Conservation (phyloP, 805 yeast species). For the Komagataella mondaviorum region DNA sequence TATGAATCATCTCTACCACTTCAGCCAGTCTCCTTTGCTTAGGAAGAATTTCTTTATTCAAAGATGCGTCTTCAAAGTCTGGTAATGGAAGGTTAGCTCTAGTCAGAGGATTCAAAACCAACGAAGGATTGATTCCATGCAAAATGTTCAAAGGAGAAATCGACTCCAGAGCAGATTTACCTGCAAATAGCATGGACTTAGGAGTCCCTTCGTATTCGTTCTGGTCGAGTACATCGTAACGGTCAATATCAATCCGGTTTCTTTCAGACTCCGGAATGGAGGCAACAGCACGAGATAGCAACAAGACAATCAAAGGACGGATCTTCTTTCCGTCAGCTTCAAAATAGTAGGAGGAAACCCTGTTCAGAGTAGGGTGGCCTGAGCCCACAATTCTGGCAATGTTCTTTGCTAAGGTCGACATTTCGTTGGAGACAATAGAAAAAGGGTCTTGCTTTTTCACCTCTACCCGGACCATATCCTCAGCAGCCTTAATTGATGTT, state of each 20-base stretch:
- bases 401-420: constrained; percentile 78
- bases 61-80: constrained; percentile 29
- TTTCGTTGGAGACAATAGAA: constrained; percentile 81
- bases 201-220: constrained; percentile 49
- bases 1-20: constrained; percentile 96
- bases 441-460: constrained; percentile 64
- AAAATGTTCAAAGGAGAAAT: constrained; percentile 73
- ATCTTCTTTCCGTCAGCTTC: constrained; percentile 95
- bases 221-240: constrained; percentile 52
- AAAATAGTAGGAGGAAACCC: constrained; percentile 90
- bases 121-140: constrained; percentile 83
- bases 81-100: constrained; percentile 68
- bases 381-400: constrained; percentile 82
- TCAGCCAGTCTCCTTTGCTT: constrained; percentile 93
- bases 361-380: constrained; percentile 85
- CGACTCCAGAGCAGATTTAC: constrained; percentile 44
- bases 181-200: constrained; percentile 38
- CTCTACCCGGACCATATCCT: constrained; percentile 57
- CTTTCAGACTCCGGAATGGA: constrained; percentile 61
- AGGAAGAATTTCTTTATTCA: constrained; percentile 71
- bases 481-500: constrained; percentile 62
- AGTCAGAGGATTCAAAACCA: constrained; percentile 70
- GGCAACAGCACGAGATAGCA: constrained; percentile 70
- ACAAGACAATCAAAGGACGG: constrained; percentile 77
- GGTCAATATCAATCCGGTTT: constrained; percentile 48